Percentiles rank a stretch among this genome's conserved stretches.
Evolutionary conservation across 1,284 basidiomycete species (phyloP).

Genomic region (Sphagnurus paluster): DNA sequence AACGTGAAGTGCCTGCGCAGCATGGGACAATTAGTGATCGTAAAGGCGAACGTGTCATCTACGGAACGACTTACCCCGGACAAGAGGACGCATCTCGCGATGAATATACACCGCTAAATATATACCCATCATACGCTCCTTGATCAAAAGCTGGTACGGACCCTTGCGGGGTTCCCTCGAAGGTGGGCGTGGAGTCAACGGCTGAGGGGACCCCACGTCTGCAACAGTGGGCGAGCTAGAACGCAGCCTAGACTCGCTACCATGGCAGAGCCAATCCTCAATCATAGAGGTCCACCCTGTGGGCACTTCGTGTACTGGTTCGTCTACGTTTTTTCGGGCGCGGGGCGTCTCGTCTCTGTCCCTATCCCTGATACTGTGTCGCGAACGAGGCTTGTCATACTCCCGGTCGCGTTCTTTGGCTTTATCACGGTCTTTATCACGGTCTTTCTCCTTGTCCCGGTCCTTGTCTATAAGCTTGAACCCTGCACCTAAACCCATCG

Average conservation of each 20-base stretch:
- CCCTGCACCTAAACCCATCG: slow-evolving; percentile 75
- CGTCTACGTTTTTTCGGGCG: slow-evolving; percentile 32
- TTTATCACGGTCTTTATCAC: slow-evolving; percentile 30
- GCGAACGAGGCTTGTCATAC: slow-evolving; percentile 32
- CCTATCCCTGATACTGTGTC: slow-evolving; percentile 44
- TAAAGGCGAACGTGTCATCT: not conserved
- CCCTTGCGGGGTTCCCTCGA: slow-evolving; percentile 49
- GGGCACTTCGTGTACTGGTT: slow-evolving; percentile 33
- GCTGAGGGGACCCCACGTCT: slow-evolving; percentile 37
- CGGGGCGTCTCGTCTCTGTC: slow-evolving; percentile 33
- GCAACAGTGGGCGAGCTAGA: slow-evolving; percentile 32
- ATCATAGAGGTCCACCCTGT: slow-evolving; percentile 72
- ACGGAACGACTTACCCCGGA: slow-evolving; percentile 49
- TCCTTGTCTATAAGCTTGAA: slow-evolving; percentile 64
- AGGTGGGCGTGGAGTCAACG: slow-evolving; percentile 35
- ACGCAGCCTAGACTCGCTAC: slow-evolving; percentile 28
- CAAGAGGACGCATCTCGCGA: slow-evolving; percentile 58
- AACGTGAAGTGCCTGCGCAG: slow-evolving; percentile 58
- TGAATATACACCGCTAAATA: slow-evolving; percentile 78
- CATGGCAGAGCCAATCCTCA: slow-evolving; percentile 71
- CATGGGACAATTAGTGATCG: not conserved
- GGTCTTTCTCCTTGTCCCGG: slow-evolving; percentile 34
- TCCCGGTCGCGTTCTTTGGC: slow-evolving; percentile 43
- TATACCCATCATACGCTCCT: slow-evolving; percentile 88
- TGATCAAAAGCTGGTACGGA: slow-evolving; percentile 79